Percentiles rank a stretch among this genome's conserved stretches.
phyloP scores from a whole-genome alignment of 306 rosid species.

The Elaeagnus macrophylla region DNA sequence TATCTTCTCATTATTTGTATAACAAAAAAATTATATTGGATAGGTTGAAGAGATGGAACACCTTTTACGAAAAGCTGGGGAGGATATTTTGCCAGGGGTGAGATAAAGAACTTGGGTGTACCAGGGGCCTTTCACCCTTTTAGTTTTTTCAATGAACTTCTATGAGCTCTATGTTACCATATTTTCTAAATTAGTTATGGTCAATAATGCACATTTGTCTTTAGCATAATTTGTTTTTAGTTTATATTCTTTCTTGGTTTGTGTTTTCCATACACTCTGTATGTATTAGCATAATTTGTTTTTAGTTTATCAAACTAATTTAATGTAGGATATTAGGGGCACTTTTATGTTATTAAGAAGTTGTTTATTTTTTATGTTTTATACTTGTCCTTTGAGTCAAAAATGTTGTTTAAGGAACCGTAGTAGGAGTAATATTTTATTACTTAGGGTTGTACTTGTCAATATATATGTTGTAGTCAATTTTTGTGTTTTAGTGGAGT shows the following conservation, averaged over 20 bases:
- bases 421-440: too few species aligned
- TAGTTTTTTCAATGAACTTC: slow-evolving; percentile 6
- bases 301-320: too few species aligned
- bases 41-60: slow-evolving; percentile 84
- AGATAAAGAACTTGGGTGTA: slow-evolving; percentile 18
- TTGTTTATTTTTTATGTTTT: too few species aligned
- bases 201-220: background rate
- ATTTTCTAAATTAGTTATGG: background rate
- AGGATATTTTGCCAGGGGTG: slow-evolving; percentile 75
- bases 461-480: too few species aligned
- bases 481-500: too few species aligned
- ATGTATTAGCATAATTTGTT: too few species aligned
- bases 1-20: background rate
- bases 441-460: too few species aligned
- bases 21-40: slow-evolving; percentile 14
- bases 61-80: slow-evolving; percentile 60
- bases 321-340: too few species aligned
- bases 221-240: too few species aligned
- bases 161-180: background rate
- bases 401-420: too few species aligned
- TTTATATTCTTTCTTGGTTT: background rate
- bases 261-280: background rate
- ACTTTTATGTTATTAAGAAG: too few species aligned
- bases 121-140: background rate
- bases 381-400: too few species aligned